Conservation (phyloP, 2,329 filamentous ascomycete genomes). For the Elsinoe fawcettii region DNA sequence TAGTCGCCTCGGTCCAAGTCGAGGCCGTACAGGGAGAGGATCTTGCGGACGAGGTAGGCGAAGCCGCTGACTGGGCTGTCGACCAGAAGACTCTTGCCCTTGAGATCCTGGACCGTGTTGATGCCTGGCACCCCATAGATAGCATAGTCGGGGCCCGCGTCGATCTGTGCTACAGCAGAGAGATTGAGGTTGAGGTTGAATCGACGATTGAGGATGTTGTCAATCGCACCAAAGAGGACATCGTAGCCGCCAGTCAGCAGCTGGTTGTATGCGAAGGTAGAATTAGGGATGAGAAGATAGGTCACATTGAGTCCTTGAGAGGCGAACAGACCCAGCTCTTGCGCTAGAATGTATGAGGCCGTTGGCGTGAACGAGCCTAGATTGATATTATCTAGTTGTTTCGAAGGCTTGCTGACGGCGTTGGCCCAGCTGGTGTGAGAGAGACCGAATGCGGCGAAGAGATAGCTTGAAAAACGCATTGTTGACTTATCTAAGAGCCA, state of each 20-base stretch:
- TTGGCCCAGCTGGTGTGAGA: neutral
- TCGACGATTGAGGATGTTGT: neutral
- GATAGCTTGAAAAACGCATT: neutral
- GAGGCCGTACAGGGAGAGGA: neutral
- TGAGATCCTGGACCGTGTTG: neutral
- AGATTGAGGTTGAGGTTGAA: neutral
- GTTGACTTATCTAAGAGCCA: neutral
- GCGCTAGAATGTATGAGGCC: neutral
- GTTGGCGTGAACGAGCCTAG: neutral
- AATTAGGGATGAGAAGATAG: neutral
- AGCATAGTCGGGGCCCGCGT: neutral
- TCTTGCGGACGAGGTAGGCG: neutral
- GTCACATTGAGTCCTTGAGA: neutral
- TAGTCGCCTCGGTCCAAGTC: neutral
- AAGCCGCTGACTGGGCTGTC: neutral
- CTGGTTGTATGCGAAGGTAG: neutral
- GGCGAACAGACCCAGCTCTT: neutral
- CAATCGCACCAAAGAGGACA: neutral
- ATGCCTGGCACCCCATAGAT: neutral
- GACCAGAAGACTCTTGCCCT: neutral
- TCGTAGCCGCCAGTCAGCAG: neutral
- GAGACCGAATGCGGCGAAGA: neutral
- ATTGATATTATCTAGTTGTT: constrained; percentile 1
- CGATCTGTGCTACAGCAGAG: neutral
- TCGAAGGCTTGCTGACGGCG: neutral